Base-by-base conservation (phyloP, 2,329 filamentous ascomycete species). In the Penicillium sclerotiorum region DNA sequence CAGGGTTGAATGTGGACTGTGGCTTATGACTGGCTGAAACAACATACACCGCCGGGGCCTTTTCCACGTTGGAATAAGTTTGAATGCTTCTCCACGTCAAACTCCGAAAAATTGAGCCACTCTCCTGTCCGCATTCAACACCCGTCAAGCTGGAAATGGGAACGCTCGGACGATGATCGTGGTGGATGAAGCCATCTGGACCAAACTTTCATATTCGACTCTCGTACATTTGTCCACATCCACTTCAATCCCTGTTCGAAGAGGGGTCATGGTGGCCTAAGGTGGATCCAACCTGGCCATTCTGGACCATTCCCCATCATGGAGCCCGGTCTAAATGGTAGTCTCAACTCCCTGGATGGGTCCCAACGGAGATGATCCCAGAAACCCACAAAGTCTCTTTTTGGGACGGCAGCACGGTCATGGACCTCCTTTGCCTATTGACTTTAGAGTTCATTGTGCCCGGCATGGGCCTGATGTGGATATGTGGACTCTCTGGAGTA, bases 381-480 rank as follows among this genome's bases (percentile, higher is more conserved):
- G 33, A 3, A 36, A 36, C 8, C 18, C 18, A 13, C 28, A 32
- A 38, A 45, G 43, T 21, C 18, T 20, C 25, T 43, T 32, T 20
- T 32, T 41, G 25, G 20, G 25, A 30, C 40, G 46, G 30, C 47
- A 42, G 12, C 17, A 18, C 22, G 35, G 35, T 15, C 20, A 45
- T 41, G 21, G 15, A 28, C 30, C 44, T 35, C 41, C 37, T 44
- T 44, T 40, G 23, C 35, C 18, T 53, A 44, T 47, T 46, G 45
- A 33, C 38, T 49, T 47, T 56, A 56, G 45, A 53, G 50, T 56
- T 56, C 33, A 32, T 20, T 41, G 20, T 40, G 28, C 21, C 45
- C 27, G 35, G 12, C 38, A 28, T 32, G 15, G 18, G 39, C 32
- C 39, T 15, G 33, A 21, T 27, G 43, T 49, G 54, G 51, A 22